These are phyloP conservation scores for Tetracladium setigerum DNA, from an alignment of 495 filamentous ascomycete genomes.

Conservation along the genomic window DNA sequence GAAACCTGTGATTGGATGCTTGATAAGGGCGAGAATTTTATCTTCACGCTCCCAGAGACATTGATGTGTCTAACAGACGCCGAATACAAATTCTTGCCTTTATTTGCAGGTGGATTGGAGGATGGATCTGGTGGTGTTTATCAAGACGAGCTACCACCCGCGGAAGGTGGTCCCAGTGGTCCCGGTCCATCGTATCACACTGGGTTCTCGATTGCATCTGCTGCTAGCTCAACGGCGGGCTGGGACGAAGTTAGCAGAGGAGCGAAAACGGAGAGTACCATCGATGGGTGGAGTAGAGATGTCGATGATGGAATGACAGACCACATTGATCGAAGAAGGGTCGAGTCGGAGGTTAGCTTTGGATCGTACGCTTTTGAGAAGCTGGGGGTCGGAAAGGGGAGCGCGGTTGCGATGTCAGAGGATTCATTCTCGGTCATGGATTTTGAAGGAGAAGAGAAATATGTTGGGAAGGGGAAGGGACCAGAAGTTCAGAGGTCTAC, in stretches of 20 bases:
- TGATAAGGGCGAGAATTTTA: constrained; percentile 2
- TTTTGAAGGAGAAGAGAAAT: too few species aligned
- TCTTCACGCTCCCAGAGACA: constrained; percentile 28
- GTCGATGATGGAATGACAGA: constrained; percentile 23
- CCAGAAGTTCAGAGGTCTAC: too few species aligned
- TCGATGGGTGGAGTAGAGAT: constrained; percentile 8
- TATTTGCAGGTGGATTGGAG: constrained; percentile 50
- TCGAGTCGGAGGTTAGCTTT: constrained; percentile 16
- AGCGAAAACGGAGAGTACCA: too few species aligned
- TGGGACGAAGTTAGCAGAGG: too few species aligned
- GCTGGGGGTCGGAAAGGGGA: too few species aligned
- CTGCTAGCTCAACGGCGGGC: constrained; percentile 2
- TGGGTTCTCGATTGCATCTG: constrained; percentile 18
- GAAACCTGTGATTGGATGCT: not conserved
- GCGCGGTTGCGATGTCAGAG: too few species aligned
- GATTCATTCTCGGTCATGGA: too few species aligned
- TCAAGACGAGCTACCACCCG: constrained; percentile 29
- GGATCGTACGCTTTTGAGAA: not conserved
- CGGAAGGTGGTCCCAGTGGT: constrained; percentile 31
- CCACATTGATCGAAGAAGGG: constrained; percentile 15
- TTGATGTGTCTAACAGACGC: constrained; percentile 39
- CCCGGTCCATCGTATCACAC: constrained; percentile 37
- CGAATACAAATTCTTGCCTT: constrained; percentile 43
- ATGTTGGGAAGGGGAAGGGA: too few species aligned
- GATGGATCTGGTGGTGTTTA: constrained; percentile 48